Conservation (phyloP, 257 asterid species). For the Solanum chilense region DNA sequence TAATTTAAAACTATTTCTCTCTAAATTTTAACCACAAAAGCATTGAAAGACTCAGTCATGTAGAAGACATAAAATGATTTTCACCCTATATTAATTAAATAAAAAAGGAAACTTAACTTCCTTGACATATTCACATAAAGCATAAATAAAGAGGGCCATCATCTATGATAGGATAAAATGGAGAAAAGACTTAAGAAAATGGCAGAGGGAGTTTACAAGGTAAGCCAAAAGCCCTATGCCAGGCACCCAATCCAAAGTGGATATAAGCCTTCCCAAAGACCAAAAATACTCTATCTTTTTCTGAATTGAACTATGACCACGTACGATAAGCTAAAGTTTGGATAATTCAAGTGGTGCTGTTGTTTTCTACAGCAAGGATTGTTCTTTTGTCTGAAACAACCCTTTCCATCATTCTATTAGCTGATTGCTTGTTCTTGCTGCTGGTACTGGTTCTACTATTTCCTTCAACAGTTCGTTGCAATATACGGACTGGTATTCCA, state of each 20-base stretch:
- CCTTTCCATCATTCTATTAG: constrained; percentile 24
- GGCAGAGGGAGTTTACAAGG: background rate
- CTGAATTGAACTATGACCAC: background rate
- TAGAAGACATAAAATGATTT: background rate
- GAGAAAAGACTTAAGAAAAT: background rate
- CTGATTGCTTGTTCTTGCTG: constrained; percentile 26
- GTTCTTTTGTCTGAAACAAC: constrained; percentile 54
- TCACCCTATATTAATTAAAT: background rate
- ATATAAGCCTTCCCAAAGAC: background rate
- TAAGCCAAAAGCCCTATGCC: background rate
- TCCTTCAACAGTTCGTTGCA: constrained; percentile 50
- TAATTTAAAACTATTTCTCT: background rate
- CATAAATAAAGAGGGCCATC: background rate
- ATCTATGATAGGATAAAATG: background rate
- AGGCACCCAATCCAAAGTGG: background rate
- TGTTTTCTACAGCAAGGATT: constrained; percentile 17
- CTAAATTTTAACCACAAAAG: background rate
- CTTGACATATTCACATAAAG: background rate
- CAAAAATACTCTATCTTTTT: background rate
- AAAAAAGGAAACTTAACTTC: background rate
- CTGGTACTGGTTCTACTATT: constrained; percentile 5
- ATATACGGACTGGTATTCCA: constrained; percentile 82
- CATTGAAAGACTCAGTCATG: background rate
- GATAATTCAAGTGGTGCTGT: background rate
- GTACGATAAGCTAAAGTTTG: background rate